Evolutionary conservation across 176 grass and related monocot genomes (phyloP).

Genomic region (Musa troglodytarum): DNA sequence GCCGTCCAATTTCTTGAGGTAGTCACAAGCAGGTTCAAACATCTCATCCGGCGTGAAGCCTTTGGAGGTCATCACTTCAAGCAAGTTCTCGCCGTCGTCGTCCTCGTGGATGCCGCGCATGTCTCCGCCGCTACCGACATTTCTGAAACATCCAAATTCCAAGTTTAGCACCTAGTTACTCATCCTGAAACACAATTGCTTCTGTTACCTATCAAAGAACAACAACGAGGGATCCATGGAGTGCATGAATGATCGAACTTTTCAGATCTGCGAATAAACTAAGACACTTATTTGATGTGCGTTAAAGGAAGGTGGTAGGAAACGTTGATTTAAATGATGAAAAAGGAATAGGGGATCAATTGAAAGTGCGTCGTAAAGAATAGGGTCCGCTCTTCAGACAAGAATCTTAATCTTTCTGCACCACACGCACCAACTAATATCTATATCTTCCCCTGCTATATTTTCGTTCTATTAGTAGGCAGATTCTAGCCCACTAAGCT

Average conservation of each 20-base stretch:
- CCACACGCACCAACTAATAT: neutral
- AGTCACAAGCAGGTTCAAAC: constrained; percentile 60
- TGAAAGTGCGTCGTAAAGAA: neutral
- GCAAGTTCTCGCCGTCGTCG: constrained; percentile 57
- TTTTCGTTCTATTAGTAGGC: neutral
- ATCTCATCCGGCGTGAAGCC: constrained; percentile 39
- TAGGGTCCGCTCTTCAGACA: neutral
- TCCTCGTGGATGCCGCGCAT: constrained; percentile 31
- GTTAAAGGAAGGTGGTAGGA: neutral
- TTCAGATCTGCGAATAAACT: too few species aligned
- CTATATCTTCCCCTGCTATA: neutral
- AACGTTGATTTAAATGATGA: constrained; percentile 3
- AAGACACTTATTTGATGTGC: too few species aligned
- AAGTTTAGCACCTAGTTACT: neutral
- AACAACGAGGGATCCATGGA: too few species aligned
- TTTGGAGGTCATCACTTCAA: constrained; percentile 61
- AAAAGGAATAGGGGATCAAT: neutral
- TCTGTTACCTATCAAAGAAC: too few species aligned
- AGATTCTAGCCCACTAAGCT: neutral
- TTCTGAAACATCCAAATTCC: constrained; percentile 20
- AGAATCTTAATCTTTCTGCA: constrained; percentile 1
- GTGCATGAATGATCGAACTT: too few species aligned
- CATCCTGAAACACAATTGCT: neutral
- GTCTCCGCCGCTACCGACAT: constrained; percentile 34
- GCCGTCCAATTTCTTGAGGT: constrained; percentile 83